Evolutionary conservation across 140 eudicot genomes (phyloP), one percentile per base, ranked within the genome.

Genomic region (Ambrosia hybrid): DNA sequence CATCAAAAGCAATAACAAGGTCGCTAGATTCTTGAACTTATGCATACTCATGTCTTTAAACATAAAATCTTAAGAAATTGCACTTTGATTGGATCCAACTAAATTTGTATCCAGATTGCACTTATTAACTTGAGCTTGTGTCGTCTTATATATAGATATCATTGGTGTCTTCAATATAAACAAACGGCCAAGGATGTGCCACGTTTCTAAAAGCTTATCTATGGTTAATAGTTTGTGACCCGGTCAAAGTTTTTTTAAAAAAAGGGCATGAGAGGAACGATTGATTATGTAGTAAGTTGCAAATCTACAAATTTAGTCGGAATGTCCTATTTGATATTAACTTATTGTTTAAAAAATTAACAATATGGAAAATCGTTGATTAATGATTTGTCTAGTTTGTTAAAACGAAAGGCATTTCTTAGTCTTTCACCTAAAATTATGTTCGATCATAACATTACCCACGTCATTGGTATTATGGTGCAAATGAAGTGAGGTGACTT

Each of bases 1-100:
- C 70, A 73, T 67, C 16, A 79, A 57, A 73, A 79, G 60, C 61
- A 67, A 57, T 39, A 79, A 51, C 60, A 79, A 67, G 66, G 67
- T 67, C 10, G 39, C 62, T 48, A 73, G 17, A 58, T 67, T 67
- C 79, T 68, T 79, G 26, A 67, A 26, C 16, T 51, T 73, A 67
- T 58, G 53, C 66, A 79, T 57, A 41, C 69, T 70, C 70, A 46
- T 72, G 12, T 65, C 36, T 72, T 26, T 38, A 43, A 72, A 48
- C 26, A 65, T 46, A 9, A 56, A 71, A 4, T 77, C 11, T 38
- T 71, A 11, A 63, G 39, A 60, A 36, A 34, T 43, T 55, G 59
- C 34, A 52, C 37, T 71, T 71, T 53, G 39, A 30, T 62, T 17
- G 65, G 72, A 53, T 70, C 43, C 49, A 62, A 77, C 52, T 17